These are phyloP conservation scores for Conidiobolus incongruus DNA, from an alignment of 371 early-diverging fungal species.

Conservation along the genomic window DNA sequence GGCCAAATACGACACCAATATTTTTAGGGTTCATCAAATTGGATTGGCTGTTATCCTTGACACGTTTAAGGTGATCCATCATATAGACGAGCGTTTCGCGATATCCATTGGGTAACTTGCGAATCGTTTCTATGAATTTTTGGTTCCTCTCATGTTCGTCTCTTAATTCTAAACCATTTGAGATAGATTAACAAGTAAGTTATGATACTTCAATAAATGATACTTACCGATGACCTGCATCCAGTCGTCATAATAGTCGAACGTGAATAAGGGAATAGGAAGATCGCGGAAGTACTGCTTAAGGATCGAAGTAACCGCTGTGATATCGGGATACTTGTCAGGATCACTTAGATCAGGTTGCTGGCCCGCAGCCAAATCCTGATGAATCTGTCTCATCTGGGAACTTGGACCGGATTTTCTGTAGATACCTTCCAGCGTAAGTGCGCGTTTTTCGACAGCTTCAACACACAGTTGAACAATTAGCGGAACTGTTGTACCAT, in stretches of 20 bases:
- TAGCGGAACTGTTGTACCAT: slow-evolving; percentile 30
- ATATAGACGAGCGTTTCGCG: slow-evolving; percentile 28
- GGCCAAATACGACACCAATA: slow-evolving; percentile 82
- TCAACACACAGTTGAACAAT: slow-evolving; percentile 51
- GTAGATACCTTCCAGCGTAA: slow-evolving; percentile 81
- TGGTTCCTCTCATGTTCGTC: slow-evolving; percentile 6
- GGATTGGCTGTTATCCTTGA: slow-evolving; percentile 22
- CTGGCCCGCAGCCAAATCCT: slow-evolving; percentile 9
- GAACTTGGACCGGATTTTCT: slow-evolving; percentile 75
- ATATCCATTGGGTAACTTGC: slow-evolving; percentile 27
- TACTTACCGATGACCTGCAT: slow-evolving; percentile 33
- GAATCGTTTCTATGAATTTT: slow-evolving; percentile 2
- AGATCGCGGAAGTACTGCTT: slow-evolving; percentile 86
- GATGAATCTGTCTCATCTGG: slow-evolving; percentile 41
- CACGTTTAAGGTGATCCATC: slow-evolving; percentile 20
- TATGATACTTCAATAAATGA: neutral
- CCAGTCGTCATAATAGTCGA: slow-evolving; percentile 47
- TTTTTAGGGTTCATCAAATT: slow-evolving; percentile 79
- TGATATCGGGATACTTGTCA: slow-evolving; percentile 28
- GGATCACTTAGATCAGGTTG: slow-evolving; percentile 23
- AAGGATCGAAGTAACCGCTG: slow-evolving; percentile 69
- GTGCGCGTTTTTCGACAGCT: slow-evolving; percentile 51
- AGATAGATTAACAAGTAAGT: neutral
- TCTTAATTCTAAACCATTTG: neutral
- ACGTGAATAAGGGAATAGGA: slow-evolving; percentile 79